Evolutionary conservation across 1,284 basidiomycete genomes (phyloP), one percentile per base, ranked within the genome.

Genomic region (Microbotryomycetes sp.): DNA sequence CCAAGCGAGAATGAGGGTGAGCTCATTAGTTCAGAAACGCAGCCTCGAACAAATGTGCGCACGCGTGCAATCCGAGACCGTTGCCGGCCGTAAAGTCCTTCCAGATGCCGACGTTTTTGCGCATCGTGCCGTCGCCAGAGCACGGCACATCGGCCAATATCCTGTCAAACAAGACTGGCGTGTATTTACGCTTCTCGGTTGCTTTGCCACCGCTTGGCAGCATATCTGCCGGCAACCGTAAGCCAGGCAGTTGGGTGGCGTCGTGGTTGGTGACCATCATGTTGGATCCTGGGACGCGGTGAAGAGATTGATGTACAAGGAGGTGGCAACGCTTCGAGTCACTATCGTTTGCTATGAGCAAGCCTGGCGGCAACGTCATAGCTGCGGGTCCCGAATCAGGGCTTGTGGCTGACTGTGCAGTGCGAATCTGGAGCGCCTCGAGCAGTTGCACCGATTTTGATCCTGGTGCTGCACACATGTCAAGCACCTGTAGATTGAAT

Each of bases 401-500:
- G 56, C 57, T 52, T 61, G 60, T 18, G 21, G 27, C 45, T 27
- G 45, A 27, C 18, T 35, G 15, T 47, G 31, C 7, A 5, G 16
- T 15, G 35, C 83, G 77, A 2, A 84, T 80, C 72, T 94, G 91
- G 3, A 96, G 79, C 2, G 89, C 87, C 79, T 96, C 91, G 45
- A 96, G 82, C 16, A 96, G 79, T 78, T 96, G 92, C 4, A 89
- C 89, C 5, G 91, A 93, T 84, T 99, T 98, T 30, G 91, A 96
- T 16, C 96, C 96, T 1, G 96, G 96, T 1, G 96, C 94, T n/a
- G 96, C 96, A 74, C 94, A 99, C 88, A 97, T 91, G 77, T 99
- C 94, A 70, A 98, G 84, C 45, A 91, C 89, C 86, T 91, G 64
- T 13, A 41, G 18, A 18, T 9, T 26, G 41, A 13, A 52, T 46